Percentiles rank a stretch among this genome's conserved stretches.
These are phyloP conservation scores for Plicaturopsis crispa DNA, from an alignment of 768 basidiomycete species.

Conservation along the genomic window DNA sequence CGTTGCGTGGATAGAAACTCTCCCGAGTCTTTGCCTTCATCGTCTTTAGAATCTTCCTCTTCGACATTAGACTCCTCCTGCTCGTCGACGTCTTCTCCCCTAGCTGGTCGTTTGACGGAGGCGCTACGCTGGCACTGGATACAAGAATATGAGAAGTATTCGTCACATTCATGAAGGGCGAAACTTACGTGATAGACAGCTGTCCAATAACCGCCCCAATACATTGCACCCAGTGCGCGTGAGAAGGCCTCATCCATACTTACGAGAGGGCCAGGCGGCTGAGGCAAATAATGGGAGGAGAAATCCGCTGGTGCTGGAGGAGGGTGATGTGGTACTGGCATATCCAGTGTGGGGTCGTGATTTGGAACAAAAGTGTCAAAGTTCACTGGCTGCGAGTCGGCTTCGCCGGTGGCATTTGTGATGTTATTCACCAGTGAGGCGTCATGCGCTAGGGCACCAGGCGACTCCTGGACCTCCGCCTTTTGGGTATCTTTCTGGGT, in stretches of 20 bases:
- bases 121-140: slow-evolving; percentile 27
- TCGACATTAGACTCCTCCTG: slow-evolving; percentile 11
- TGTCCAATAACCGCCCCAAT: slow-evolving; percentile 86
- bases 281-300: slow-evolving; percentile 21
- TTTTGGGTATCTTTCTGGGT: slow-evolving; percentile 8
- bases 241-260: slow-evolving; percentile 71
- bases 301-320: slow-evolving; percentile 14
- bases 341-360: slow-evolving; percentile 56
- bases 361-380: slow-evolving; percentile 66
- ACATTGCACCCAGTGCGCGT: slow-evolving; percentile 71
- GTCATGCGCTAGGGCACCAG: too few species aligned
- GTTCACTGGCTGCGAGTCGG: slow-evolving; percentile 56
- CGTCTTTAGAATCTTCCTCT: slow-evolving; percentile 22
- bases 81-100: slow-evolving; percentile 4
- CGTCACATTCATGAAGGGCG: neutral
- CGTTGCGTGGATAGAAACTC: slow-evolving; percentile 33
- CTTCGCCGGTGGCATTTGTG: slow-evolving; percentile 21
- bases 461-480: too few species aligned
- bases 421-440: slow-evolving; percentile 5
- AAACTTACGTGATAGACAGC: slow-evolving; percentile 70
- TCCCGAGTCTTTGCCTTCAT: slow-evolving; percentile 18
- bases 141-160: slow-evolving; percentile 3
- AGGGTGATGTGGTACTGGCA: slow-evolving; percentile 13
- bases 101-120: slow-evolving; percentile 6
- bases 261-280: slow-evolving; percentile 30